Percentiles rank a stretch among this genome's conserved stretches.
phyloP scores from a whole-genome alignment of 768 basidiomycete species.

The Ramaria sp. region DNA sequence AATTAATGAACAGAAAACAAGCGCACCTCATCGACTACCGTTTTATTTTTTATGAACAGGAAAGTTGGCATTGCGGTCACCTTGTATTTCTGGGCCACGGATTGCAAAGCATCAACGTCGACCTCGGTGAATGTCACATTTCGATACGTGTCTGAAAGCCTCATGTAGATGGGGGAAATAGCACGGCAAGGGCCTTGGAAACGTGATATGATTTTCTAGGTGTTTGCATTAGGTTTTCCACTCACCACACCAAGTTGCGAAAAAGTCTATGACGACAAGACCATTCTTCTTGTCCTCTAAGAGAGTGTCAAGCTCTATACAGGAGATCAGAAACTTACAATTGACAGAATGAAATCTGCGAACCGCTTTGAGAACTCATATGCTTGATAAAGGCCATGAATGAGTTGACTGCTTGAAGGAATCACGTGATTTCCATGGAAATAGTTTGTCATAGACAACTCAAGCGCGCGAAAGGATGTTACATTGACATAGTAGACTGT shows the following conservation, averaged over 20 bases:
- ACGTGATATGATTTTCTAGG: background rate
- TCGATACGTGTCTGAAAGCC: constrained; percentile 2
- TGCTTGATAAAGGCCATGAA: constrained; percentile 9
- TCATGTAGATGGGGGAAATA: constrained; percentile 1
- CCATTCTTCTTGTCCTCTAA: constrained; percentile 3
- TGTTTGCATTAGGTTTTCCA: background rate
- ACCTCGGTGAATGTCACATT: constrained; percentile 9
- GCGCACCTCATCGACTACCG: constrained; percentile 15
- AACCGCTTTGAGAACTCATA: constrained; percentile 1
- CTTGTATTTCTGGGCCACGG: constrained; percentile 10
- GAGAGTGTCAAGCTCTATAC: constrained; percentile 5
- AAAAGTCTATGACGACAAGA: constrained; percentile 7
- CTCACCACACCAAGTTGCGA: constrained; percentile 9
- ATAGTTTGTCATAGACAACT: background rate
- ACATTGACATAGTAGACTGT: no score
- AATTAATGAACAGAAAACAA: background rate
- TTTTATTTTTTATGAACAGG: constrained; percentile 17
- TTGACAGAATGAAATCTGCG: background rate
- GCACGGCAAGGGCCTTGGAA: constrained; percentile 5
- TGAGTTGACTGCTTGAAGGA: background rate
- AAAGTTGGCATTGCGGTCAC: constrained; percentile 15
- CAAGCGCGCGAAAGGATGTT: no score
- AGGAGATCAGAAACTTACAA: background rate
- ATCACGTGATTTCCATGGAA: background rate
- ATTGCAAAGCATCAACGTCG: constrained; percentile 13